A percentile compares a stretch with the other conserved stretches of the same genome.
Conservation (phyloP, 2,329 filamentous ascomycete species). For the Aspergillus jensenii region DNA sequence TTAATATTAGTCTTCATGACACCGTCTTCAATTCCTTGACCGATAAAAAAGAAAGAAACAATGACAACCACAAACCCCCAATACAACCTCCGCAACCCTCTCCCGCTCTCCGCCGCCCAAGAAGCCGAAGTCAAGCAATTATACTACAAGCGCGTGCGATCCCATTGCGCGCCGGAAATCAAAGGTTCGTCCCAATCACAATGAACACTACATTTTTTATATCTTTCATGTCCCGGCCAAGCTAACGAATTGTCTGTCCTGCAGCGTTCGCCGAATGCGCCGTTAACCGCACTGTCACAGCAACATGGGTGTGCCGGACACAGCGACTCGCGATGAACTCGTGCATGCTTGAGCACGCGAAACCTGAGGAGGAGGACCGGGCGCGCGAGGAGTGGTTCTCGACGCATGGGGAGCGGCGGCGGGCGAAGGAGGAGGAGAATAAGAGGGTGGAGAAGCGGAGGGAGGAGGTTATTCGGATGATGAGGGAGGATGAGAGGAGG, state of each 20-base stretch:
- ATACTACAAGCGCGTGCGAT: constrained; percentile 76
- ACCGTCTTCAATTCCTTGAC: neutral
- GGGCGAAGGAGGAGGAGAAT: constrained; percentile 64
- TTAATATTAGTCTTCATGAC: too few species aligned
- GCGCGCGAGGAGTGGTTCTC: constrained; percentile 94
- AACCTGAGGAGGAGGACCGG: constrained; percentile 78
- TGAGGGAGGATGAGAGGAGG: constrained; percentile 38
- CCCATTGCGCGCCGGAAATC: constrained; percentile 73
- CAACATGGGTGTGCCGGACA: constrained; percentile 80
- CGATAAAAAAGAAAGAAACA: neutral
- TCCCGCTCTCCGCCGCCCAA: constrained; percentile 78
- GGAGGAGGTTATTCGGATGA: constrained; percentile 42
- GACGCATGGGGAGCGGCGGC: constrained; percentile 67
- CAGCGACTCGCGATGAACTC: constrained; percentile 85
- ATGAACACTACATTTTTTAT: neutral
- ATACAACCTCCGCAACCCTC: constrained; percentile 64
- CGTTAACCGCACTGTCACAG: constrained; percentile 77
- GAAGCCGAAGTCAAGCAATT: constrained; percentile 79
- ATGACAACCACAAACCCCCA: constrained; percentile 12
- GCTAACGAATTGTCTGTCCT: neutral
- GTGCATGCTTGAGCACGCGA: constrained; percentile 88
- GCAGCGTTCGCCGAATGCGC: constrained; percentile 91
- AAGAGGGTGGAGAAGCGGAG: constrained; percentile 39
- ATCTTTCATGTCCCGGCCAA: neutral
- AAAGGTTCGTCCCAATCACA: constrained; percentile 55